Evolutionary conservation across 768 basidiomycete genomes (phyloP), one percentile per base, ranked within the genome.

Genomic region (Leccinum disarticulatum): DNA sequence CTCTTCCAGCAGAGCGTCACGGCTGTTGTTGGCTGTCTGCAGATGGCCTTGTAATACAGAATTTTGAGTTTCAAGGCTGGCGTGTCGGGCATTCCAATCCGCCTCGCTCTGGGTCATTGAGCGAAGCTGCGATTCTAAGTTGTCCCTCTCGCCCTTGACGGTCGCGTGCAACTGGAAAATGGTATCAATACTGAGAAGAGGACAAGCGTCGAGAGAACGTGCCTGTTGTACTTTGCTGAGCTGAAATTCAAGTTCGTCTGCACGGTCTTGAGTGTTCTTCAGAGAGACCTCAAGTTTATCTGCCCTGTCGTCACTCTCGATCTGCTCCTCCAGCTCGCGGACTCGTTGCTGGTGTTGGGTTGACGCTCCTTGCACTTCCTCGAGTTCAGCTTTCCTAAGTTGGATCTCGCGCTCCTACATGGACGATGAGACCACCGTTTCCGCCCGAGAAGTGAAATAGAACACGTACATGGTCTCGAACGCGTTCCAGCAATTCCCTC

Each of bases 191-290:
- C 52, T 0, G 6, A 15, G 6, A 47, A 2, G 36, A 54, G 30
- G 33, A 41, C 0, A 17, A 35, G 38, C 6, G 35, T 17, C 47
- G 61, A 50, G 47, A 61, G 15, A 36, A 61, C 77, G 52, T 62
- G 86, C 91, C 83, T 93, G 91, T 67, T 86, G 90, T 43, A 88
- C 75, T 68, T 88, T 91, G 13, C 87, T 85, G 19, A 94, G 76
- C 67, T 90, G 90, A 66, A 91, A 89, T 66, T 93, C 91, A 9
- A 93, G 80, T 68, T 92, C 90, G 60, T 90, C 91, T 5, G 88
- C 88, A 56, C 87, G 87, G 66, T 93, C 85, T 66, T 91, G 90
- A 27, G 87, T 87, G 66, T 91, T 86, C 68, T 87, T 87, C 51
- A 94, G 75, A 8, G 87, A 87, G 49, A 76, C 75, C 69, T 93